Percentiles rank a stretch among this genome's conserved stretches.
Evolutionary conservation across 2,329 filamentous ascomycete genomes (phyloP).

Genomic region (Aschersonia sp.): DNA sequence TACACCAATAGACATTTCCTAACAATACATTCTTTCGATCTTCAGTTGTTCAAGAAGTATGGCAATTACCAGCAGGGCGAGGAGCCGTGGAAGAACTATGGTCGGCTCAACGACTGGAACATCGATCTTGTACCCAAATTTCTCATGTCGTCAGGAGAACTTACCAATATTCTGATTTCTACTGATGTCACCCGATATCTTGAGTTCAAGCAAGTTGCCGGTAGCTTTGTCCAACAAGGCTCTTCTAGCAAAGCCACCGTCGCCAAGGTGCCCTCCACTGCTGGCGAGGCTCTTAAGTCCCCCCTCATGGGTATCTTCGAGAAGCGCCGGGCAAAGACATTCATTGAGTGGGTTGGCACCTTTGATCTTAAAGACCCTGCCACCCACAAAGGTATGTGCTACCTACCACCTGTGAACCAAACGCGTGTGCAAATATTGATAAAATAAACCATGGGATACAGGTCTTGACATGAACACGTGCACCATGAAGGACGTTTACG

Average conservation of each 20-base stretch:
- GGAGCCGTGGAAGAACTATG: constrained; percentile 97
- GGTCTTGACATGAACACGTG: constrained; percentile 65
- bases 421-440: too few relatives aligned
- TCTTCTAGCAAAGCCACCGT: constrained; percentile 72
- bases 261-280: constrained; percentile 92
- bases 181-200: constrained; percentile 84
- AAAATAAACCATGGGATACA: constrained; percentile 15
- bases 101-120: constrained; percentile 96
- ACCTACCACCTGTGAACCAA: too few relatives aligned
- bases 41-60: constrained; percentile 90
- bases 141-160: constrained; percentile 94
- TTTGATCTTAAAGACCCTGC: constrained; percentile 71
- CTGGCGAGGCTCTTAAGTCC: constrained; percentile 77
- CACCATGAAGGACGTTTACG: constrained; percentile 97
- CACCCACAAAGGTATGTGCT: constrained; percentile 66
- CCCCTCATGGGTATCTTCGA: constrained; percentile 96
- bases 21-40: neutral
- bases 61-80: constrained; percentile 66
- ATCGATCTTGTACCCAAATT: constrained; percentile 98
- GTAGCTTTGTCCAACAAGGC: constrained; percentile 92
- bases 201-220: constrained; percentile 88
- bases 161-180: constrained; percentile 96
- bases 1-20: neutral
- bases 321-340: constrained; percentile 93
- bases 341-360: constrained; percentile 86